Percentiles rank a stretch among this genome's conserved stretches.
phyloP scores from a whole-genome alignment of 78 protist species.

The Anaeramoeba flamelloides region DNA sequence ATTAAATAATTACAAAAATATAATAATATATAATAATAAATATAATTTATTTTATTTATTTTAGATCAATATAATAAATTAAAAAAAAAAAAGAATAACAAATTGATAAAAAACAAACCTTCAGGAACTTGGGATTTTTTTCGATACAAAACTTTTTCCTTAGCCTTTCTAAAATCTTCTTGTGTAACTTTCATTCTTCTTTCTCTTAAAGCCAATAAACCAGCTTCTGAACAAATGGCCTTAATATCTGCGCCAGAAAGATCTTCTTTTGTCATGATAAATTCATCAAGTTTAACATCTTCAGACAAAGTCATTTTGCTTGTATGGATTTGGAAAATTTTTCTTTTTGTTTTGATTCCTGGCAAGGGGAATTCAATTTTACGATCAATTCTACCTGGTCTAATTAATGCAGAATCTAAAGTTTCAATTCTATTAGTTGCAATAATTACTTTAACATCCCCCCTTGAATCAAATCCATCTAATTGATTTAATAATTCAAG shows the following conservation, averaged over 20 bases:
- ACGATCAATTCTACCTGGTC: constrained; percentile 99
- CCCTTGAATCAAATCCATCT: constrained; percentile 97
- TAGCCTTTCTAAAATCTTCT: constrained; percentile 58
- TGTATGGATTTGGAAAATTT: constrained; percentile 31
- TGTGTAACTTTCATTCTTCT: constrained; percentile 86
- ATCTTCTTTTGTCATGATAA: constrained; percentile 89
- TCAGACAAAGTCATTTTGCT: constrained; percentile 71
- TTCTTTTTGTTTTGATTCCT: constrained; percentile 66
- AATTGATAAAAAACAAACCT: too few species aligned
- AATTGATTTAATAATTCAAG: constrained; percentile 96
- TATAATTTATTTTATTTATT: too few species aligned
- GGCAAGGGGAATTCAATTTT: constrained; percentile 99
- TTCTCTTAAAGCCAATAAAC: constrained; percentile 94
- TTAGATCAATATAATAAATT: too few species aligned
- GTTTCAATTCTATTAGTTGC: constrained; percentile 97
- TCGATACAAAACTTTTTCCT: constrained; percentile 46
- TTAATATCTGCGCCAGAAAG: constrained; percentile 91
- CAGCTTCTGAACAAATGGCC: constrained; percentile 99
- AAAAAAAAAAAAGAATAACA: too few species aligned
- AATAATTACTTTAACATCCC: constrained; percentile 94
- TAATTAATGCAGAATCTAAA: constrained; percentile 92
- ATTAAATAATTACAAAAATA: too few species aligned
- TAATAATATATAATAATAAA: too few species aligned
- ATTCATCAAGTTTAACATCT: constrained; percentile 90
- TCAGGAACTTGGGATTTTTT: constrained; percentile 71